A percentile compares a stretch with the other conserved stretches of the same genome.
Conservation (phyloP, 306 rosid species). For the Pueraria montana region DNA sequence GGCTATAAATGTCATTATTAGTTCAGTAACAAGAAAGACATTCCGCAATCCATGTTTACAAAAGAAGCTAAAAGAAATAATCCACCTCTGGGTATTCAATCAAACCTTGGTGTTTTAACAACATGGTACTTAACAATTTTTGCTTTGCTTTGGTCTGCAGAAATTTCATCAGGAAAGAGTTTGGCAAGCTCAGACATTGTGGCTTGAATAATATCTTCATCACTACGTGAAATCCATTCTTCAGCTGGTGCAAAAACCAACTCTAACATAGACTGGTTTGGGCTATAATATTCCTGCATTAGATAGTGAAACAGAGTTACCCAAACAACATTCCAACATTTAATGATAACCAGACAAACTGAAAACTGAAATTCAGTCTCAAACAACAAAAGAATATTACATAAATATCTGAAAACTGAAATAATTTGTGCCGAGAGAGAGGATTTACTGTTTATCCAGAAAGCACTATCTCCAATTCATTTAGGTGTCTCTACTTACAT, state of each 20-base stretch:
- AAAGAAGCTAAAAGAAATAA: constrained; percentile 21
- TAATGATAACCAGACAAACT: constrained; percentile 26
- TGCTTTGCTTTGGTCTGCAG: constrained; percentile 94
- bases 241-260: constrained; percentile 99
- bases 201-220: constrained; percentile 88
- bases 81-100: constrained; percentile 36
- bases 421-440: neutral
- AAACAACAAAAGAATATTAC: neutral
- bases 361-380: constrained; percentile 32
- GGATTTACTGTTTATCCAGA: constrained; percentile 10
- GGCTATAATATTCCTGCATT: constrained; percentile 89
- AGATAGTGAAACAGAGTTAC: constrained; percentile 40
- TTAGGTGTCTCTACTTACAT: neutral
- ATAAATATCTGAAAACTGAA: constrained; percentile 34
- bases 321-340: constrained; percentile 16
- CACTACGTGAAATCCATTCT: constrained; percentile 90
- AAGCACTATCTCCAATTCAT: constrained; percentile 11
- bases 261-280: constrained; percentile 94
- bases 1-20: neutral
- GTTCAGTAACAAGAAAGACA: constrained; percentile 20
- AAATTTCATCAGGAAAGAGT: constrained; percentile 95
- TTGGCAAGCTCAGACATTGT: constrained; percentile 95
- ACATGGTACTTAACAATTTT: constrained; percentile 91
- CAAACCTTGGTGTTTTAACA: constrained; percentile 97
- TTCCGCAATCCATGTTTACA: constrained; percentile 14